Conservation (phyloP, 352 stramenopile species). For the Phytopythium mirpurense region DNA sequence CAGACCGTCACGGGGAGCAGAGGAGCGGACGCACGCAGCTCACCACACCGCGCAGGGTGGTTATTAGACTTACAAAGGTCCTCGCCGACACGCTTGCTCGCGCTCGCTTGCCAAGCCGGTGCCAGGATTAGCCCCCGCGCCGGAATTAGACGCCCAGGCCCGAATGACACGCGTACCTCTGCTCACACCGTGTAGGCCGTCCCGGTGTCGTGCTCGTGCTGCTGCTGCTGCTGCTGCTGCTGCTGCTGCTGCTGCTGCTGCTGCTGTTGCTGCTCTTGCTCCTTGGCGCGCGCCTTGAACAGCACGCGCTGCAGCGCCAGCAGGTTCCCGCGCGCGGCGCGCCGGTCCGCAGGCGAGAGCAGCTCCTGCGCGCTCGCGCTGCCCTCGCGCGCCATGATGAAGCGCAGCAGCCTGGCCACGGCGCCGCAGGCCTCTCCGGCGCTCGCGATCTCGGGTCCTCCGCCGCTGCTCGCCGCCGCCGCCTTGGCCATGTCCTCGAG, state of each 20-base stretch:
- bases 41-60: no score
- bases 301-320: constrained; percentile 48
- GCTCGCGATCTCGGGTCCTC: constrained; percentile 20
- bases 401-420: constrained; percentile 41
- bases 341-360: constrained; percentile 25
- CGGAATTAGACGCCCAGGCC: no score
- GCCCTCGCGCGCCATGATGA: constrained; percentile 30
- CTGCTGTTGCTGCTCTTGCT: constrained; percentile 23
- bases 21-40: no score
- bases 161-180: not conserved
- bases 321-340: constrained; percentile 34
- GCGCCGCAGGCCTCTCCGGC: constrained; percentile 29
- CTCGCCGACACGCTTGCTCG: no score
- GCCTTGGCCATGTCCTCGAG: constrained; percentile 24
- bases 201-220: constrained; percentile 12
- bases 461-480: constrained; percentile 1
- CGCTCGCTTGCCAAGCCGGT: no score
- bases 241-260: constrained; percentile 26
- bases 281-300: constrained; percentile 38
- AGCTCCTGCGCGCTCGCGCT: constrained; percentile 20
- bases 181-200: constrained; percentile 40
- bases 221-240: constrained; percentile 2
- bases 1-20: no score
- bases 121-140: no score
- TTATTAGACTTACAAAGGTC: no score